These are phyloP conservation scores for Grifola frondosa DNA, from an alignment of 1,284 basidiomycete species.

Conservation along the genomic window DNA sequence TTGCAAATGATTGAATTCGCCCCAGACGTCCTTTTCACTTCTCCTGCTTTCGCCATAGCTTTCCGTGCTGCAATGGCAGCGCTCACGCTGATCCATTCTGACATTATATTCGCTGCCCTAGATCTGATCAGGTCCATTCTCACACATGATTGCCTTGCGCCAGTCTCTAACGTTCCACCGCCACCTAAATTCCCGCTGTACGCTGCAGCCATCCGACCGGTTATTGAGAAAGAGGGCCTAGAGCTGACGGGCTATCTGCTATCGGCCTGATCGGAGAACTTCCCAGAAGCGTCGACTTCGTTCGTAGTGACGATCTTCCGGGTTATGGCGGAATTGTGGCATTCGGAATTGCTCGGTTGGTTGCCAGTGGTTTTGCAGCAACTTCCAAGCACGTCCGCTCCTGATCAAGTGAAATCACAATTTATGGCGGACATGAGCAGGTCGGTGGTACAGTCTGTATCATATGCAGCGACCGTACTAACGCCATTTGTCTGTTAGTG, in stretches of 20 bases:
- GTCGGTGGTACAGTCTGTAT: conserved; percentile 51
- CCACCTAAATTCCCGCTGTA: conserved; percentile 67
- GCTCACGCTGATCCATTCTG: conserved; percentile 77
- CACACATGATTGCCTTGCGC: conserved; percentile 66
- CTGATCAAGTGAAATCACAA: conserved; percentile 68
- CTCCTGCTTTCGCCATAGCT: conserved; percentile 71
- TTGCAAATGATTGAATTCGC: conserved; percentile 66
- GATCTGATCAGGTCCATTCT: conserved; percentile 78
- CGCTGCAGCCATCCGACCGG: conserved; percentile 63
- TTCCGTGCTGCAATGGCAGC: conserved; percentile 77
- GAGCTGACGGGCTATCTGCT: conserved; percentile 74
- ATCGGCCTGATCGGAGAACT: conserved; percentile 79
- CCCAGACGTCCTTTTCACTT: conserved; percentile 79
- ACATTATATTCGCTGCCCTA: conserved; percentile 79
- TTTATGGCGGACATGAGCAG: conserved; percentile 74
- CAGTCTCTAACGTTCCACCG: conserved; percentile 40
- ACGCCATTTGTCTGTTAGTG: conserved; percentile 43
- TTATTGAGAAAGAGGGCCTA: conserved; percentile 75
- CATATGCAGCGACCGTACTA: conserved; percentile 6
- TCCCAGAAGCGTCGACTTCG: conserved; percentile 83
- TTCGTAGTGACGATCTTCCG: conserved; percentile 79
- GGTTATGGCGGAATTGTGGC: conserved; percentile 65
- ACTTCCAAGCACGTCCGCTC: conserved; percentile 63
- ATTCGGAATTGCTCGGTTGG: conserved; percentile 71
- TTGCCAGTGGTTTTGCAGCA: conserved; percentile 70